These are phyloP conservation scores for Dothiorella sarmentorum DNA, from an alignment of 2,329 filamentous ascomycete genomes.

Conservation along the genomic window DNA sequence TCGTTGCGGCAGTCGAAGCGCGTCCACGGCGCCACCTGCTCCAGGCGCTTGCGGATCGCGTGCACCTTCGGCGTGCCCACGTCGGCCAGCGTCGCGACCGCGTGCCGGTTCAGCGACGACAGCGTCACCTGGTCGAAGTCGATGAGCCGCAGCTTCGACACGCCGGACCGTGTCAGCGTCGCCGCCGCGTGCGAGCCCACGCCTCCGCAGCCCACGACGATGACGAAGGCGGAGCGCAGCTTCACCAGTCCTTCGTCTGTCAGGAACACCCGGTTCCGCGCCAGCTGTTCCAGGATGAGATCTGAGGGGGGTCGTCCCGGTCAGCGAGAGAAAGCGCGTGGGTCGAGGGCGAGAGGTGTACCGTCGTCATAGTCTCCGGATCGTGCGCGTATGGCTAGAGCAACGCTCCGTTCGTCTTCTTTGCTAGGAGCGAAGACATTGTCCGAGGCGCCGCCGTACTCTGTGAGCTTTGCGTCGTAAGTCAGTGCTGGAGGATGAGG, in stretches of 20 bases:
- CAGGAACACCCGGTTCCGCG: slow-evolving; percentile 88
- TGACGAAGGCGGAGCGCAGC: slow-evolving; percentile 76
- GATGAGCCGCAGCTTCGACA: slow-evolving; percentile 80
- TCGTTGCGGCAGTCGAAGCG: slow-evolving; percentile 82
- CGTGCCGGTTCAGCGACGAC: slow-evolving; percentile 91
- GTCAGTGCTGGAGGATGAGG: slow-evolving; percentile 4
- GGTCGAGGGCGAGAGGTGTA: slow-evolving; percentile 25
- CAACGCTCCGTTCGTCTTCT: slow-evolving; percentile 58
- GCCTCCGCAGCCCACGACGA: slow-evolving; percentile 89
- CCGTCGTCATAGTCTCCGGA: slow-evolving; percentile 64
- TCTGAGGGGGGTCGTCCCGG: slow-evolving; percentile 47
- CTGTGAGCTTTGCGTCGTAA: slow-evolving; percentile 53
- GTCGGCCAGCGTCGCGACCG: slow-evolving; percentile 88
- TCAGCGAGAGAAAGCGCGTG: slow-evolving; percentile 7
- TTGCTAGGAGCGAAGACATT: slow-evolving; percentile 36
- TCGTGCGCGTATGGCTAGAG: slow-evolving; percentile 57
- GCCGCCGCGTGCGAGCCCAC: slow-evolving; percentile 90
- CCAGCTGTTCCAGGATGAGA: slow-evolving; percentile 89
- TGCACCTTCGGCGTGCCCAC: slow-evolving; percentile 91
- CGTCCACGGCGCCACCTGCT: slow-evolving; percentile 89
- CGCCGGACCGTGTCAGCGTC: slow-evolving; percentile 82
- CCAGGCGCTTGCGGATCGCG: slow-evolving; percentile 72
- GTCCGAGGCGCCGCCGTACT: slow-evolving; percentile 54
- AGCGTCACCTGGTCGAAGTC: slow-evolving; percentile 98
- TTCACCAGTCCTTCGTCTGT: slow-evolving; percentile 75